Evolutionary conservation across 257 asterid genomes (phyloP).

Genomic region (Petunia axillaris): DNA sequence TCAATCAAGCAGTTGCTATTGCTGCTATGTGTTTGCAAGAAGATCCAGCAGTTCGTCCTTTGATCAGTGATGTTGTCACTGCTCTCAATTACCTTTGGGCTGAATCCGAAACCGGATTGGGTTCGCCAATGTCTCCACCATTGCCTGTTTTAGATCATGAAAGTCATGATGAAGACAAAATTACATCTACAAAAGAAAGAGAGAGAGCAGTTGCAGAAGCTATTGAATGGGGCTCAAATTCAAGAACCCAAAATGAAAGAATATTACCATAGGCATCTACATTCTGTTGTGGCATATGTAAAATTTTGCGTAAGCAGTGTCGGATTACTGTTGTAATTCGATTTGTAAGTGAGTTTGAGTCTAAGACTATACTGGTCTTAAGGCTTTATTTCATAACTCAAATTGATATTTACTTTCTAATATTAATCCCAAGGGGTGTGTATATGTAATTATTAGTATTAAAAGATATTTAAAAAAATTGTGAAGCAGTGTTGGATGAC

Average conservation of each 20-base stretch:
- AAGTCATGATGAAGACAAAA: conserved; percentile 10
- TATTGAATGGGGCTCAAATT: conserved; percentile 80
- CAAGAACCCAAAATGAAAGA: conserved; percentile 41
- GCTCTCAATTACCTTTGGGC: conserved; percentile 69
- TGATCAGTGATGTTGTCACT: conserved; percentile 81
- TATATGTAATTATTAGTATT: not conserved
- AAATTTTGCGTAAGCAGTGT: not conserved
- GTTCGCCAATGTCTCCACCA: not conserved
- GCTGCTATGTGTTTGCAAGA: conserved; percentile 90
- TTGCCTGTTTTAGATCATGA: conserved; percentile 26
- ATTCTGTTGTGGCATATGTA: not conserved
- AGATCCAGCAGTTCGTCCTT: conserved; percentile 65
- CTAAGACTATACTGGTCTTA: not conserved
- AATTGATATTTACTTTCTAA: conserved; percentile 12
- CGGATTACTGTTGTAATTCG: not conserved
- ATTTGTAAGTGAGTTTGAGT: not conserved
- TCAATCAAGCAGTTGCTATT: conserved; percentile 76
- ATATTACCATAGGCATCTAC: not conserved
- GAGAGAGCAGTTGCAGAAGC: conserved; percentile 85
- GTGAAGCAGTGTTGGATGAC: not conserved
- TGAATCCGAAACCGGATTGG: conserved; percentile 38
- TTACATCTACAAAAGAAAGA: conserved; percentile 45
- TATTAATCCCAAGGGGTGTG: not conserved
- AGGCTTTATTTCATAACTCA: not conserved
- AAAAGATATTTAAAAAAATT: no score